These are phyloP conservation scores for Mycena olivaceomarginata DNA, from an alignment of 768 basidiomycete species.

Conservation along the genomic window DNA sequence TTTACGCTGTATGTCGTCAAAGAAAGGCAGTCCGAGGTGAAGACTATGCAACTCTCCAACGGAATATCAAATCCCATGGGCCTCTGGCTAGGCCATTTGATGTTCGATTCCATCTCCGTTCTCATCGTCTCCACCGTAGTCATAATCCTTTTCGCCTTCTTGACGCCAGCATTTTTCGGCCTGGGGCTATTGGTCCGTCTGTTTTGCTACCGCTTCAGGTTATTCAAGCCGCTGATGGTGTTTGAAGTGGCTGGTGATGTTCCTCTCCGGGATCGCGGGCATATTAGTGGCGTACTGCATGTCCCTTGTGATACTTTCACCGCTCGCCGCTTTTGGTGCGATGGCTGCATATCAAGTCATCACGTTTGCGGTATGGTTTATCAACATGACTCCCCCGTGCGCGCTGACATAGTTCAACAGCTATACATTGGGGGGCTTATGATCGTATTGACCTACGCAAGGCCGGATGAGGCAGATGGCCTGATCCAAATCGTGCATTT, in stretches of 20 bases:
- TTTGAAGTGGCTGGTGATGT: constrained; percentile 79
- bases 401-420: not conserved
- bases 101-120: constrained; percentile 81
- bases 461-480: constrained; percentile 68
- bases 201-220: not conserved
- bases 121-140: constrained; percentile 78
- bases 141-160: constrained; percentile 77
- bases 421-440: constrained; percentile 81
- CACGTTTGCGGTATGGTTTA: constrained; percentile 63
- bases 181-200: constrained; percentile 28
- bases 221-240: not conserved
- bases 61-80: constrained; percentile 82
- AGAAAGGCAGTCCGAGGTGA: constrained; percentile 83
- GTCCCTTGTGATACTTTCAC: constrained; percentile 76
- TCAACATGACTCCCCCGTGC: constrained; percentile 1
- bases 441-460: constrained; percentile 83
- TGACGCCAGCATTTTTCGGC: constrained; percentile 69
- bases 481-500: constrained; percentile 83
- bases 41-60: constrained; percentile 90
- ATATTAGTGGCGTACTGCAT: constrained; percentile 82
- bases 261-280: constrained; percentile 81
- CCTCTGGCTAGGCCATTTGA: constrained; percentile 87
- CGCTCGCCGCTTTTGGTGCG: constrained; percentile 83
- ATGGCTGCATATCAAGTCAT: constrained; percentile 85
- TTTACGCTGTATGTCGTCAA: constrained; percentile 85